Evolutionary conservation across 495 filamentous ascomycete genomes (phyloP), one percentile per base, ranked within the genome.

Genomic region (Apodospora peruviana): DNA sequence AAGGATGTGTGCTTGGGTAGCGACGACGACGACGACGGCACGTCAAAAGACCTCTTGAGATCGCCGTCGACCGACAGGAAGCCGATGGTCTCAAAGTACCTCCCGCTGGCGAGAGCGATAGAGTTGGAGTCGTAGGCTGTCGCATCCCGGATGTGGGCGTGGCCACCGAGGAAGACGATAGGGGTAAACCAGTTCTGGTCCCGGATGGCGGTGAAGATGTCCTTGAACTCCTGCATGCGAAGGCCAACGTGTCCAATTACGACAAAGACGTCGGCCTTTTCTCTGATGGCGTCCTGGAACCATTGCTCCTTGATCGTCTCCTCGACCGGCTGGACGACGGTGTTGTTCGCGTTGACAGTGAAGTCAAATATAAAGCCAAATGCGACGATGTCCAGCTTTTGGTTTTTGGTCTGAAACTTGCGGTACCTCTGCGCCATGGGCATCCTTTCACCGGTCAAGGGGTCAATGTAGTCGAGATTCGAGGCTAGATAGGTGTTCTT

Each of bases 361-460:
- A 98, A 98, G 66, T 98, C 82, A 66, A 95, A 98, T 3, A 98
- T 70, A 59, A 97, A 97, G 21, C 94, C 93, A 60, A 98, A 88
- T 2, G 91, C 87, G 29, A 90, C 72, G 48, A 98, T 82, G 20
- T 86, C 82, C 50, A 94, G 83, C 17, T 84, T 84, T 52, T 88
- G 84, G 36, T 93, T 87, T 68, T 90, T 86, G 11, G 94, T 97
- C 21, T 78, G 87, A 62, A 98, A 94, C 62, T 88, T 94, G 64
- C 82, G 81, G 61, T 79, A 96, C 2, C 94, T 74, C 51, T 82
- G 85, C 21, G 89, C 90, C 54, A 96, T 75, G 5, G 93, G 87
- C 27, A 87, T 77, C 41, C 78, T 73, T 52, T 85, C 73, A 4
- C 83, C 80, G 3, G 82, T 84, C 40, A 79, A 68, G 8, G 86